A percentile compares a stretch with the other conserved stretches of the same genome.
Conservation (phyloP, 768 basidiomycete species). For the Tremella fuciformis region DNA sequence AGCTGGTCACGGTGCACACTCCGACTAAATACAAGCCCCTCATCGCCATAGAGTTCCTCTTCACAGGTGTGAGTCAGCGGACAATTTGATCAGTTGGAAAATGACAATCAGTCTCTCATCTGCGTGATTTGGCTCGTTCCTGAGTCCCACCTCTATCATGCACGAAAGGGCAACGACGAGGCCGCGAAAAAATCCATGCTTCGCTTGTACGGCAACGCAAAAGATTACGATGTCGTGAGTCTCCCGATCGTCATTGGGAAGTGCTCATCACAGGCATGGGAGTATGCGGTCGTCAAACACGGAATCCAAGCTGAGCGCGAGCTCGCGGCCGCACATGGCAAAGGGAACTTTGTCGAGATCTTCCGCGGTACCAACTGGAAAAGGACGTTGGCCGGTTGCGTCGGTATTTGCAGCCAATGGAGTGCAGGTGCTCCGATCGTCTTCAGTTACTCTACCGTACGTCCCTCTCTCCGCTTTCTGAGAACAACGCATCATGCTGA, state of each 20-base stretch:
- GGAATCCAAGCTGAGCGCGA: conserved; percentile 22
- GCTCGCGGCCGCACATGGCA: not conserved
- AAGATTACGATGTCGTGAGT: conserved; percentile 27
- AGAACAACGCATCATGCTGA: not conserved
- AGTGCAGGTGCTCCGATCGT: conserved; percentile 26
- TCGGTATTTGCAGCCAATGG: conserved; percentile 23
- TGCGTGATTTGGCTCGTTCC: too few relatives aligned
- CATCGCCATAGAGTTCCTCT: conserved; percentile 27
- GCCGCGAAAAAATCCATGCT: conserved; percentile 21
- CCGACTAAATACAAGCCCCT: conserved; percentile 21
- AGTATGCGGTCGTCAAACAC: conserved; percentile 26
- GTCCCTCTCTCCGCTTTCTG: not conserved
- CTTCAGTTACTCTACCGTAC: conserved; percentile 28
- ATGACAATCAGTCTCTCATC: too few relatives aligned
- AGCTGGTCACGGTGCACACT: conserved; percentile 9
- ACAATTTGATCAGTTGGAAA: too few relatives aligned
- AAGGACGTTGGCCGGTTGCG: conserved; percentile 20
- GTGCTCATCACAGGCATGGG: conserved; percentile 11
- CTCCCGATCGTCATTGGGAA: not conserved
- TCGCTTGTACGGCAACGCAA: conserved; percentile 19
- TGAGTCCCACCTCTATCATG: too few relatives aligned
- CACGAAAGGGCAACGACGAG: conserved; percentile 13
- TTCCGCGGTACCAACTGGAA: conserved; percentile 25
- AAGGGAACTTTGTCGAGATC: conserved; percentile 17
- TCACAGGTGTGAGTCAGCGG: conserved; percentile 32